Conservation (phyloP, 2,329 filamentous ascomycete genomes). For the Exophiala sp. region DNA sequence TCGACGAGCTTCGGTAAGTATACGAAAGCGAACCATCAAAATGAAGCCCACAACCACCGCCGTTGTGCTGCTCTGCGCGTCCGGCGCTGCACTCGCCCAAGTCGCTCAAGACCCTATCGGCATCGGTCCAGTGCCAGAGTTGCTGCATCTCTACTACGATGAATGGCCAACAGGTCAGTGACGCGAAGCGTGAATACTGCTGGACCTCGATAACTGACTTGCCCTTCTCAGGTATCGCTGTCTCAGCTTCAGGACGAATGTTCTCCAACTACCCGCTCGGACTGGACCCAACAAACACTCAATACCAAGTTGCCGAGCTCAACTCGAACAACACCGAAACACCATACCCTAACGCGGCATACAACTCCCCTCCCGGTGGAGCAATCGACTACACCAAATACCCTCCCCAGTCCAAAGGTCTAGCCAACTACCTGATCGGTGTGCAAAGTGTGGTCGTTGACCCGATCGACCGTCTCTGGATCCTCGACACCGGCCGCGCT, state of each 20-base stretch:
- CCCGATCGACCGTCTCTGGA: constrained; percentile 49
- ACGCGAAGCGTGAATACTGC: constrained; percentile 1
- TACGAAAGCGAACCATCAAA: not conserved
- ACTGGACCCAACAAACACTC: constrained; percentile 48
- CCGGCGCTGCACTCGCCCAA: not conserved
- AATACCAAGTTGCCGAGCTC: constrained; percentile 51
- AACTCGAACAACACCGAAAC: constrained; percentile 42
- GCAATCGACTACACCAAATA: constrained; percentile 51
- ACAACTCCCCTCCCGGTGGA: constrained; percentile 50
- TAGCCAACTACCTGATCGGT: constrained; percentile 49
- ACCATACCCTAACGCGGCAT: constrained; percentile 41
- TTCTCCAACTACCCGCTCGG: constrained; percentile 53
- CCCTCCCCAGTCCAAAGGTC: constrained; percentile 45
- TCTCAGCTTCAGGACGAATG: constrained; percentile 48
- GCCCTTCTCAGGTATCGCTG: constrained; percentile 43
- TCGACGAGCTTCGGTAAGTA: too few species aligned
- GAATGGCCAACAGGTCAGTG: constrained; percentile 44
- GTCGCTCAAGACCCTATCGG: constrained; percentile 33
- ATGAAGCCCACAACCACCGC: not conserved
- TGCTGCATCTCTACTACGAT: constrained; percentile 51
- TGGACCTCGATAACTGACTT: not conserved
- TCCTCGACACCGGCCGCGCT: constrained; percentile 52
- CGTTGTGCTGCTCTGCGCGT: not conserved
- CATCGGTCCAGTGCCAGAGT: constrained; percentile 45
- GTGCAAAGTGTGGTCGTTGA: constrained; percentile 54